Evolutionary conservation across 768 basidiomycete species (phyloP), one percentile per base, ranked within the genome.

Genomic region (Boletus rufocinnamomeus): DNA sequence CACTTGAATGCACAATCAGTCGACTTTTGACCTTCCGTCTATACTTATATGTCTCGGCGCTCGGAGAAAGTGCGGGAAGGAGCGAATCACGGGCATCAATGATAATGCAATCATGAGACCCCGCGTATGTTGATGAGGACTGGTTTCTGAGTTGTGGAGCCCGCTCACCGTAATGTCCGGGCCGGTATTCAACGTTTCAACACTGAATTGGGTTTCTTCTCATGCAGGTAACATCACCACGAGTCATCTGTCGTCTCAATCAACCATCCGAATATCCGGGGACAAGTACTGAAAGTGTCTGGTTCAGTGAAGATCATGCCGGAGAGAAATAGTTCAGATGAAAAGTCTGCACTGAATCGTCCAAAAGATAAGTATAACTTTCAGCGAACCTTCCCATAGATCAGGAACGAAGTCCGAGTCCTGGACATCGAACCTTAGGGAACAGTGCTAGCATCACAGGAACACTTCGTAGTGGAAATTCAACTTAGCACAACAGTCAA

Each of bases 21-120:
- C 11, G 8, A 32, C 21, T n/a, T 17, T 27, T 16, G 51, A 11
- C 27, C 28, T 25, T 21, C 40, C 11, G 21, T 27, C 46, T 45
- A 27, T 55, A 46, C 34, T 60, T 58, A 57, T 54, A 55, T 37
- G 21, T 28, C 40, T 37, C 32, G 25, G 45, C 14, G 37, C 49
- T 35, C 51, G 48, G 51, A 35, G 11, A 49, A 60, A 51, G 9
- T 9, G 21, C 13, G 23, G 23, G 34, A 48, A 32, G 23, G 10
- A n/a, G 10, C 25, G 14, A 19, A 25, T 32, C 50, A 38, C 25
- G 44, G 21, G 45, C 3, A 48, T 35, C 37, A 7, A 19, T 30
- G 40, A 16, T 23, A 50, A 34, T 16, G 14, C 21, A 10, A 34
- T 48, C 41, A 60, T 40, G 58, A 13, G 59, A 44, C 13, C 21